Base-by-base conservation (phyloP, 208 protist species). In the Endotrypanum monterogeii region DNA sequence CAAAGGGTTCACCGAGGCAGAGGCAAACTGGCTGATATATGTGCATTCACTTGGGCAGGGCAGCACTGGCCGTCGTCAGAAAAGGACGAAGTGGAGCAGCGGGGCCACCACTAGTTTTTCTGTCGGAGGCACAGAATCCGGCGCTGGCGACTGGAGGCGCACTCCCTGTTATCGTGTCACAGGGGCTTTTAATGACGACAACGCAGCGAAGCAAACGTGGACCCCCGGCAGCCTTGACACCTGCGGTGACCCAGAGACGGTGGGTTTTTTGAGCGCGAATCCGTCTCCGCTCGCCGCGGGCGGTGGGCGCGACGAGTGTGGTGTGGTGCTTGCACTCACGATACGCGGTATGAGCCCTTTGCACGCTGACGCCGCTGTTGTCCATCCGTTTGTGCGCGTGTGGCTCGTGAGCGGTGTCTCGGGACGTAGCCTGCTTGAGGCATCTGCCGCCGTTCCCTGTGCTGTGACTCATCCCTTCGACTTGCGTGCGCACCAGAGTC, bases 371-470 rank as follows among this genome's bases (percentile, higher is more conserved):
- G 67, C 60, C 35, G 71, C 79, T 32, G 88, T 94, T 14, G 88
- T 93, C 14, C 88, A 91, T 61, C 93, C 93, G 0, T 90, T 97
- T 76, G 89, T 94, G 30, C 89, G 93, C 20, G 87, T 88, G 3
- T 97, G 93, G 93, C 41, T 94, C 0, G 80, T 97, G 16, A 86
- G 93, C 78, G 74, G 80, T 37, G 67, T 68, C 9, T 92, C 88
- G 14, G 93, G 93, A 0, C 62, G 76, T 32, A 91, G 78, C 71
- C 69, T 94, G 6, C 58, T 90, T 35, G 39, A 76, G 28, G 28
- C 67, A 18, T 74, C 61, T 39, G 52, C 63, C 1, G 56, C 74
- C 7, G 76, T 80, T 4, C 77, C 79, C 7, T 95, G 80, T 74
- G 88, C 73, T 14, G 71, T 95, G 7, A 95, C 90, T 28, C 85